Evolutionary conservation across 768 basidiomycete genomes (phyloP).

Genomic region (Macrolepiota albuminosa): DNA sequence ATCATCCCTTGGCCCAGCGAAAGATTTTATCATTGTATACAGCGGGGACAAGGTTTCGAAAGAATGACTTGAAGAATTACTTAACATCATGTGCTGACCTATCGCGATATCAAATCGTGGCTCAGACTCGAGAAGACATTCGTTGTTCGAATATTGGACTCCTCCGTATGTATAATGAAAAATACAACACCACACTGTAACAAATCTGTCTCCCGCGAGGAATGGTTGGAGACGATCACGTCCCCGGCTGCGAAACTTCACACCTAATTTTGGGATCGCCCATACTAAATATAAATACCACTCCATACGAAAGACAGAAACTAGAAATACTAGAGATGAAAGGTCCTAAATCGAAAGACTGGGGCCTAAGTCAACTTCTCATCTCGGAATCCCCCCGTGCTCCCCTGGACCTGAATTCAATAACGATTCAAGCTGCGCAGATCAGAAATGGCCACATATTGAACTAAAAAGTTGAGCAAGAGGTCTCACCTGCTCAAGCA

Average conservation of each 20-base stretch:
- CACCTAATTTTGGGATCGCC: neutral
- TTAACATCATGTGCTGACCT: neutral
- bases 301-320: neutral
- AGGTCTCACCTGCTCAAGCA: slow-evolving; percentile 18
- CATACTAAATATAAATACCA: neutral
- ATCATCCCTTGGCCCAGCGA: neutral
- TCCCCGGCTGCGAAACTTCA: neutral
- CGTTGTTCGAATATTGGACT: too few relatives aligned
- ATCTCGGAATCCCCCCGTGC: slow-evolving; percentile 13
- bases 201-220: neutral
- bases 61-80: neutral
- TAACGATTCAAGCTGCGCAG: slow-evolving; percentile 17
- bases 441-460: neutral
- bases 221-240: neutral
- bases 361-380: neutral
- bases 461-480: neutral
- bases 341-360: neutral
- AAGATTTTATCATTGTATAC: neutral
- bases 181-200: neutral
- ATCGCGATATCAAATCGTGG: neutral
- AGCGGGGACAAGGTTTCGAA: neutral
- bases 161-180: too few relatives aligned
- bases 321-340: neutral
- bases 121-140: neutral
- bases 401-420: slow-evolving; percentile 16